Conservation (phyloP, 129 eudicot species). For the Arctium minus region DNA sequence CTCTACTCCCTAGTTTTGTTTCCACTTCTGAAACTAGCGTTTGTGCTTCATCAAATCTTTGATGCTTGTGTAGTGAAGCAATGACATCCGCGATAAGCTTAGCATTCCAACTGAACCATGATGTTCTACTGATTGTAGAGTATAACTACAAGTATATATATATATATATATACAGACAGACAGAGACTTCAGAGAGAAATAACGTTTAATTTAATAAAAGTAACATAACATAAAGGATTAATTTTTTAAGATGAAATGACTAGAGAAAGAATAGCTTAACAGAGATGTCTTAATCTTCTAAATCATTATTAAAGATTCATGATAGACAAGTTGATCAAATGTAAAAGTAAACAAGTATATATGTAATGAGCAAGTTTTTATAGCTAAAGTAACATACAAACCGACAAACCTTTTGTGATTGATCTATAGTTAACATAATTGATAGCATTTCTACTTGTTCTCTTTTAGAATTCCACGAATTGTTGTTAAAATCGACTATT, state of each 20-base stretch:
- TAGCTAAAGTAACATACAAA: not conserved
- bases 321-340: not conserved
- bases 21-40: constrained; percentile 40
- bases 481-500: not conserved
- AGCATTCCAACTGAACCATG: constrained; percentile 85
- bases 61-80: constrained; percentile 54
- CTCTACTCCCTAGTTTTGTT: constrained; percentile 34
- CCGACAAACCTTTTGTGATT: not conserved
- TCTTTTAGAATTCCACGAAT: not conserved
- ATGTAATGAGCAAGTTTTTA: not conserved
- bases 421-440: not conserved
- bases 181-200: not conserved
- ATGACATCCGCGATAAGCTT: constrained; percentile 69
- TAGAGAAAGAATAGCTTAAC: not conserved
- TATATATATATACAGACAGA: no score
- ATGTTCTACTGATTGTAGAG: constrained; percentile 42
- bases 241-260: no score
- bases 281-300: not conserved
- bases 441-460: not conserved
- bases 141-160: constrained; percentile 56
- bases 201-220: not conserved
- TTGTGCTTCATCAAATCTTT: constrained; percentile 54
- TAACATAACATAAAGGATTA: not conserved
- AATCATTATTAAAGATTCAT: not conserved
- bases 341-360: not conserved